These are phyloP conservation scores for Paxillus involutus DNA, from an alignment of 768 basidiomycete species.

Conservation along the genomic window DNA sequence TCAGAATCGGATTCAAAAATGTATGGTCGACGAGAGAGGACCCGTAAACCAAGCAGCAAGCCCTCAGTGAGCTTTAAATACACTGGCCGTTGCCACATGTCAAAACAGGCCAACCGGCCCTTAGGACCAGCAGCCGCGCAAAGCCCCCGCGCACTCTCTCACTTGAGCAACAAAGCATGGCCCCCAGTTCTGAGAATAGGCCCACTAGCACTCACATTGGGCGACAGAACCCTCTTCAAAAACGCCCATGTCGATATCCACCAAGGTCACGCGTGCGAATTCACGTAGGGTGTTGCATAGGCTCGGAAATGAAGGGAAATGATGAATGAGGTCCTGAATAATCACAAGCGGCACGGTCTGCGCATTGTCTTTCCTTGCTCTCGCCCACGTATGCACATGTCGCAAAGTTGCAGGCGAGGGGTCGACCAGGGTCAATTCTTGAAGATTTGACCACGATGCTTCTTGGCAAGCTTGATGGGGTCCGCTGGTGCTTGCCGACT, in stretches of 20 bases:
- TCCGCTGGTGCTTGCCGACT: not conserved
- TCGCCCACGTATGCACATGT: not conserved
- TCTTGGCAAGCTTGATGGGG: not conserved
- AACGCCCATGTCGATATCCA: conserved; percentile 1
- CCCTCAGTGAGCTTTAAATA: conserved; percentile 21
- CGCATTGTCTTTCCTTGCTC: not conserved
- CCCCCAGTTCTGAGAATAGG: conserved; percentile 6
- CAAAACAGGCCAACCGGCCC: conserved; percentile 20
- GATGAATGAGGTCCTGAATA: conserved; percentile 1
- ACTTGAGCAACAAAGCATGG: conserved; percentile 3
- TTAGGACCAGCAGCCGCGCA: conserved; percentile 11
- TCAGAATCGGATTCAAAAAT: conserved; percentile 1
- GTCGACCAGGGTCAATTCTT: not conserved
- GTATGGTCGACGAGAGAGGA: conserved; percentile 14
- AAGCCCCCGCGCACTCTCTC: conserved; percentile 20
- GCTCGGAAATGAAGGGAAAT: conserved; percentile 21
- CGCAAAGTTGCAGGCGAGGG: not conserved
- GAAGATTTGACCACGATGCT: not conserved
- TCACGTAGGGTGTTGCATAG: conserved; percentile 2
- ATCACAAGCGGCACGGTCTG: not conserved
- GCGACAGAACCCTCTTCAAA: not conserved
- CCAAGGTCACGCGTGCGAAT: conserved; percentile 1
- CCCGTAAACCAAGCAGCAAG: conserved; percentile 8
- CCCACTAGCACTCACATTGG: conserved; percentile 13
- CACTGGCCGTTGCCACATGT: conserved; percentile 16